Evolutionary conservation across 2,329 filamentous ascomycete genomes (phyloP).

Genomic region (Dactylellina parvicollis): DNA sequence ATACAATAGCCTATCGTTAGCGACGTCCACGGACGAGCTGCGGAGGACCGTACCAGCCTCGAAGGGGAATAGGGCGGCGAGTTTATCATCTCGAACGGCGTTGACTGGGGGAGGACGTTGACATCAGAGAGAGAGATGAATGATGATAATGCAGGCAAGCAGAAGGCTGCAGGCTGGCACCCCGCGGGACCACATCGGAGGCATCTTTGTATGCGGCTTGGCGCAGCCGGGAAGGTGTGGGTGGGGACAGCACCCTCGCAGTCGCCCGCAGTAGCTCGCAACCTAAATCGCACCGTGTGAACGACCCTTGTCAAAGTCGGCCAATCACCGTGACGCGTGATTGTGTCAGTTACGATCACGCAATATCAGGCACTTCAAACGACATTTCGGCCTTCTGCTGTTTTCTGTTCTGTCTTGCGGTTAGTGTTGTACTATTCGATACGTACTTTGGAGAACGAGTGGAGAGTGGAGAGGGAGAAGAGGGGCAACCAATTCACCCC

Average conservation of each 20-base stretch:
- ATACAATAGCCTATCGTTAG: constrained; percentile 19
- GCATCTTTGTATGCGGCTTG: constrained; percentile 7
- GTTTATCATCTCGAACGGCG: not conserved
- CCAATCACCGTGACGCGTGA: constrained; percentile 42
- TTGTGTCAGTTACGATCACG: constrained; percentile 50
- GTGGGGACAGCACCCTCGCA: too few species aligned
- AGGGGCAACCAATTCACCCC: too few species aligned
- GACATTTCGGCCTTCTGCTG: too few species aligned
- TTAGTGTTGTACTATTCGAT: too few species aligned
- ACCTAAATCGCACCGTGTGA: too few species aligned
- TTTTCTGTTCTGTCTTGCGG: too few species aligned
- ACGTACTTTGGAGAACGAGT: too few species aligned
- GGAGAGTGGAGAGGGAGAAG: too few species aligned
- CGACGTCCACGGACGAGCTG: not conserved
- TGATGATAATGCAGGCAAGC: not conserved
- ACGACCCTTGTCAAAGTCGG: too few species aligned
- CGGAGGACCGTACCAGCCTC: not conserved
- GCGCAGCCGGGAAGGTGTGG: not conserved
- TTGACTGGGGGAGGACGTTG: constrained; percentile 5
- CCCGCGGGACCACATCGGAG: not conserved
- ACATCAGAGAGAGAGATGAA: constrained; percentile 1
- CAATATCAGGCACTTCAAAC: constrained; percentile 39
- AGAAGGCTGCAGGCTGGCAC: constrained; percentile 4
- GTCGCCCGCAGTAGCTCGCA: too few species aligned
- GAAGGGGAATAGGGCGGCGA: not conserved